Conservation (phyloP, 1,284 basidiomycete genomes). For the Rhodotorula sp. region DNA sequence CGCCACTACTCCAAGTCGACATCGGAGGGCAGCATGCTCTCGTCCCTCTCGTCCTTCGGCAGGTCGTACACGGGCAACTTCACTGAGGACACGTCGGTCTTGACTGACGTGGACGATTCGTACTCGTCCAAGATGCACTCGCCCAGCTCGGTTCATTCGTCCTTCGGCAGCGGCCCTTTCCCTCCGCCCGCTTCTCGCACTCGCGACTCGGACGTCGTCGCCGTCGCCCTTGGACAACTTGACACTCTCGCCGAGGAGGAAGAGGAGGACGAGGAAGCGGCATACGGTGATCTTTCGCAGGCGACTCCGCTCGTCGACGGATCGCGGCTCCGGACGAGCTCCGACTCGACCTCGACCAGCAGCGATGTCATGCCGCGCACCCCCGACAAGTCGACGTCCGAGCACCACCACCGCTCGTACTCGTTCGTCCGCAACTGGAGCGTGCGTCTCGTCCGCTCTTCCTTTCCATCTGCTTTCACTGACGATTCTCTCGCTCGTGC, state of each 20-base stretch:
- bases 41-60: slow-evolving; percentile 34
- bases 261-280: slow-evolving; percentile 42
- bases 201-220: slow-evolving; percentile 27
- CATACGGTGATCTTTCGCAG: not conserved
- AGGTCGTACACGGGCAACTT: slow-evolving; percentile 41
- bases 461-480: not conserved
- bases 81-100: slow-evolving; percentile 43
- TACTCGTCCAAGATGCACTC: slow-evolving; percentile 31
- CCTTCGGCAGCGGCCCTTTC: slow-evolving; percentile 16
- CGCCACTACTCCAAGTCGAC: slow-evolving; percentile 29
- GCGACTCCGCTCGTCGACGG: slow-evolving; percentile 3
- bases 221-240: slow-evolving; percentile 34
- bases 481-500: not conserved
- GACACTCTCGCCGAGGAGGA: slow-evolving; percentile 45
- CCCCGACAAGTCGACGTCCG: slow-evolving; percentile 22
- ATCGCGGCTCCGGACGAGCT: slow-evolving; percentile 6
- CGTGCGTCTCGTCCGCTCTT: slow-evolving; percentile 16
- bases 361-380: slow-evolving; percentile 35
- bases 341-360: slow-evolving; percentile 24
- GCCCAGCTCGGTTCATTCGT: slow-evolving; percentile 32
- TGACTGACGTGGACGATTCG: slow-evolving; percentile 40
- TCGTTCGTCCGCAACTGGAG: slow-evolving; percentile 40
- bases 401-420: slow-evolving; percentile 34
- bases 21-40: slow-evolving; percentile 38
- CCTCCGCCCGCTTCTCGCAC: slow-evolving; percentile 10